Evolutionary conservation across 108 stramenopile genomes (phyloP).

Genomic region (Cylindrotheca fusiformis): DNA sequence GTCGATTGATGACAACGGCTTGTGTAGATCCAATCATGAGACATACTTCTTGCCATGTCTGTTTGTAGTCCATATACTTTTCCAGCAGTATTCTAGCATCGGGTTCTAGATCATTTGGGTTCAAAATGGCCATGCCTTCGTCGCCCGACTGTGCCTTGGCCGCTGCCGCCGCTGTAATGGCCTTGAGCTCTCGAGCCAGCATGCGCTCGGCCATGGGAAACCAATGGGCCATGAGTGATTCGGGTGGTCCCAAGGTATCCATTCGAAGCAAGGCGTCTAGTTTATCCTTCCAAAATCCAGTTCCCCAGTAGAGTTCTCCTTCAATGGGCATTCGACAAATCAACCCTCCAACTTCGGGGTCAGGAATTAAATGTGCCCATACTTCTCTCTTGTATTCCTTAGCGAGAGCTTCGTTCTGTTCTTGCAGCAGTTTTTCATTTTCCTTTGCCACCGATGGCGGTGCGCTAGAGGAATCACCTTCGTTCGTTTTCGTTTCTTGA

Average conservation of each 20-base stretch:
- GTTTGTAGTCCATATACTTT: constrained; percentile 61
- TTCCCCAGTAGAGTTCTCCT: constrained; percentile 55
- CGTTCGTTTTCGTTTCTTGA: background rate
- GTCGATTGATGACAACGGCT: constrained; percentile 68
- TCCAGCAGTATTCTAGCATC: constrained; percentile 48
- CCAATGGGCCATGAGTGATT: constrained; percentile 31
- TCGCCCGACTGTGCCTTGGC: constrained; percentile 49
- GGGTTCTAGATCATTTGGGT: constrained; percentile 29
- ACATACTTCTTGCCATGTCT: constrained; percentile 78
- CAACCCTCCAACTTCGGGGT: constrained; percentile 82
- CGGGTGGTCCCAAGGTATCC: background rate
- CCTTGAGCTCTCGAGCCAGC: constrained; percentile 37
- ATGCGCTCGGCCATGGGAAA: constrained; percentile 49
- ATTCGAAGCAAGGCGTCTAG: constrained; percentile 20
- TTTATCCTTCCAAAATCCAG: constrained; percentile 13
- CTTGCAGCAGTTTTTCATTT: constrained; percentile 54
- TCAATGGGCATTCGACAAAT: constrained; percentile 74
- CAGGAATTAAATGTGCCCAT: constrained; percentile 67
- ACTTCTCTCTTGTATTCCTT: constrained; percentile 59
- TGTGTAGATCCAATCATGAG: constrained; percentile 43
- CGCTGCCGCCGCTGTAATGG: constrained; percentile 28
- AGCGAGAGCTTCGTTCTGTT: constrained; percentile 48
- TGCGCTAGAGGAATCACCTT: background rate
- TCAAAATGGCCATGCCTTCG: too few relatives aligned
- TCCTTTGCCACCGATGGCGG: constrained; percentile 44